Base-by-base conservation (phyloP, 805 yeast species). In the Nakazawaea anatomiae region DNA sequence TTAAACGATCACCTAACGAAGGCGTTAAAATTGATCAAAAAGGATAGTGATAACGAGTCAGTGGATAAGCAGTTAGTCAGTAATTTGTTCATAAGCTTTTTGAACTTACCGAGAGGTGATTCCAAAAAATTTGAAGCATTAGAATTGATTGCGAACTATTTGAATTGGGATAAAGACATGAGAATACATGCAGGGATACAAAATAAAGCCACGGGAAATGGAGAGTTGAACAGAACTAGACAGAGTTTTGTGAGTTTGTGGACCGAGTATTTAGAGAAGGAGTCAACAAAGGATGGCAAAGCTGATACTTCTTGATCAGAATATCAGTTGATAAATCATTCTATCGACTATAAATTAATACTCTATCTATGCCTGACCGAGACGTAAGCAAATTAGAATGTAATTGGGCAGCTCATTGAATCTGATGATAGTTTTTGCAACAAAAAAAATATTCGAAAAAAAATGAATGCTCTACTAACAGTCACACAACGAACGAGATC, bases 1-100 rank as follows among this genome's bases (percentile, higher is more conserved):
- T 70, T 92, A 52, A 94, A 94, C 64, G 99, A 94, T 63, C 98
- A 94, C 68, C 70, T 94, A 50, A 90, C 96, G n/a, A 92, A 94
- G 61, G 96, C 98, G 1, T 70, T 92, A 54, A 81, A 89, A 29
- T 74, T 92, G 76, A 77, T 94, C 53, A 89, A 90, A 59, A 84
- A 84, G 61, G 87, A 85, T 48, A 80, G 87, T 40, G 81, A 82
- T 39, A 80, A 89, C 6, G 87, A 84, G 46, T 77, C 85, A 7
- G 89, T 92, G 1, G 98, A 92, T 65, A 85, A 86, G 62, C 96
- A 91, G 64, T 77, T 94, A 54, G 82, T 94, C 5, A 85, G 97
- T 2, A 94, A 94, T 64, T 73, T 94, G 54, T 71, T 94, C 47
- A 77, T 94, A 14, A 88, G 94, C 50, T 94, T 91, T 67, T 76